A percentile compares a stretch with the other conserved stretches of the same genome.
phyloP scores from a whole-genome alignment of 306 rosid species.

The Hippophae gyantsensis region DNA sequence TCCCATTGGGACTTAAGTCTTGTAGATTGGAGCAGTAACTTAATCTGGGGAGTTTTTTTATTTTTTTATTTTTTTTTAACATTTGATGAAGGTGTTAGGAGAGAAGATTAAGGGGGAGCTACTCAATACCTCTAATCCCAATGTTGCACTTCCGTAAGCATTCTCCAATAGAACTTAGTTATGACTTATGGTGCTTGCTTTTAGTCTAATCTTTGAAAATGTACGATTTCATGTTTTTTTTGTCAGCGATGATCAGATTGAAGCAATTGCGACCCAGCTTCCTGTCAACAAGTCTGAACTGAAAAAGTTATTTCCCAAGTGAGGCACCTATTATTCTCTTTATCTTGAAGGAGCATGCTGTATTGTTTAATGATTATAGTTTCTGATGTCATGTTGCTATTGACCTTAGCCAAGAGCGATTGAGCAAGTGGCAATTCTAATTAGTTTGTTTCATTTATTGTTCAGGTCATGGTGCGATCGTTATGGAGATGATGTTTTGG shows the following conservation, averaged over 20 bases:
- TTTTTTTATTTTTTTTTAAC: neutral
- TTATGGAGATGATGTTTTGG: conserved; percentile 60
- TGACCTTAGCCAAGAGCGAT: neutral
- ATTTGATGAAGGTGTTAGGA: conserved; percentile 48
- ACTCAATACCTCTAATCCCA: conserved; percentile 61
- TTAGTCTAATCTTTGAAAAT: neutral
- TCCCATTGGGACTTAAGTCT: conserved; percentile 7
- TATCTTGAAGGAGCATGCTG: neutral
- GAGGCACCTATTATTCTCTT: conserved; percentile 1
- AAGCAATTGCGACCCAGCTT: conserved; percentile 47
- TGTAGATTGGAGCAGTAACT: conserved; percentile 1
- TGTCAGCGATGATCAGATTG: conserved; percentile 44
- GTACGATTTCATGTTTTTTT: neutral
- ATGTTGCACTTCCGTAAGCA: conserved; percentile 57
- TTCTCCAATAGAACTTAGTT: neutral
- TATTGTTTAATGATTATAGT: too few species aligned
- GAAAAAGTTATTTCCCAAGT: conserved; percentile 50
- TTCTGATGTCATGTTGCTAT: too few species aligned
- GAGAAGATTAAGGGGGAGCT: conserved; percentile 74
- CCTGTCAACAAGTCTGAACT: conserved; percentile 50
- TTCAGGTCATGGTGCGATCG: conserved; percentile 69
- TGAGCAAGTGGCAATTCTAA: neutral
- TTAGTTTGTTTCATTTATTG: neutral
- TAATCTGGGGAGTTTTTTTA: neutral
- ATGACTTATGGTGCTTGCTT: neutral